Base-by-base conservation (phyloP, 371 early-diverging fungal genomes). In the Batrachochytrium dendrobatidis region DNA sequence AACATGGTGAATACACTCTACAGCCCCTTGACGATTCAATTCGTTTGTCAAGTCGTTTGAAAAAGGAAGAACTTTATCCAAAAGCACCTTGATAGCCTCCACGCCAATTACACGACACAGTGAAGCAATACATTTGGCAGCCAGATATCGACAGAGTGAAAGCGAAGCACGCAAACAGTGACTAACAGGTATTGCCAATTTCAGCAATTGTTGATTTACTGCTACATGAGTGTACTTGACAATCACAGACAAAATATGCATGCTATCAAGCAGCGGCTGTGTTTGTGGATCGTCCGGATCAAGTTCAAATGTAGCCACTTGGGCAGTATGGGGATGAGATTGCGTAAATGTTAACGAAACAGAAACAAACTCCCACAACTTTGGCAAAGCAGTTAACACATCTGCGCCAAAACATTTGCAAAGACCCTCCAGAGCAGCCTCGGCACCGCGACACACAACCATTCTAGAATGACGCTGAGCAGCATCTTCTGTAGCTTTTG, bases 1-100 rank as follows among this genome's bases (percentile, higher is more conserved):
- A n/a, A 79, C 52, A 54, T 78, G 75, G 55, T 75, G 78, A 1
- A 88, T 69, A n/a, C 77, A 66, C 73, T 96, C 98, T 1, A 85
- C 86, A 2, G 89, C 87, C 31, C 96, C 95, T 70, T 93, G 95
- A 4, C 98, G 85, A 50, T 88, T 74, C 26, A 75, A 69, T 24
- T 81, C 73, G 33, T 80, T 83, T 30, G 75, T 68, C 0, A 87
- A 71, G 55, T 94, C 91, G 17, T 88, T 83, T 15, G 95, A 77
- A 33, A 84, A 72, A 6, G 94, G 94, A 8, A 95, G 57, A 0
- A 91, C 85, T 6, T 73, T 59, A 22, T 84, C 84, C 10, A 98
- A 83, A 33, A 95, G 72, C n/a, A 78, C 70, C 26, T 83, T 83
- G 91, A 95, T 89, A 0, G 89, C 83, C 0, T 78, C 76, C 1